Evolutionary conservation across 108 stramenopile genomes (phyloP), one percentile per base, ranked within the genome.

Genomic region (Nitzschia sp.): DNA sequence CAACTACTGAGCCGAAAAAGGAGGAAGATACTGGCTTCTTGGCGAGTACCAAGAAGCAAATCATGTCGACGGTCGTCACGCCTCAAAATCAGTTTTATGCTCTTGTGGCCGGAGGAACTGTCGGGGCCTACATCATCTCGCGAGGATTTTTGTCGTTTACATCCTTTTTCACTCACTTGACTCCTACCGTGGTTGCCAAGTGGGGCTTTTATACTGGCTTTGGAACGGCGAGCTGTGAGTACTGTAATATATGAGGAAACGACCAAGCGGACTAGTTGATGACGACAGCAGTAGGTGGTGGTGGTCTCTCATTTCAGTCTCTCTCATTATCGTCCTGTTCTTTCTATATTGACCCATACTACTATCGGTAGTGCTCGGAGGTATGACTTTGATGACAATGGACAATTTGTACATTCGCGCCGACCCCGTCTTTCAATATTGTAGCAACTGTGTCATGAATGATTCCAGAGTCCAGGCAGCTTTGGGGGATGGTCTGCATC

Each of bases 141-240:
- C 68, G 70, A 28, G 24, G 29, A 11, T 38, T 72, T 21, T 38
- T 77, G 36, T 29, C 25, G 1, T 77, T 77, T 53, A 77, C 76
- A 24, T 61, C 48, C 49, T 77, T 77, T 64, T 77, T 77, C 48
- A 77, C 76, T 27, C 71, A 71, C 36, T 56, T 77, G 46, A 72
- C 70, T 35, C 76, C 76, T 9, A 66, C 76, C 4, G 32, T 46
- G 18, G 51, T 77, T 3, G 76, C 71, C 5, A 77, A 77, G 33
- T 77, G 66, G 65, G 76, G 76, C 28, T 77, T 77, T 34, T 77
- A 69, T 58, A 65, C 71, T 47, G 76, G 76, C 19, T 77, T 77
- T 69, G 69, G 70, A 31, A 72, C 70, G 15, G 70, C 76, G 6
- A 28, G 42, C 15, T 32, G 71, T 66, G 59, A 36, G 76, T 71